A percentile compares a stretch with the other conserved stretches of the same genome.
Evolutionary conservation across 2,329 filamentous ascomycete genomes (phyloP).

Genomic region (Mariannaea elegans): DNA sequence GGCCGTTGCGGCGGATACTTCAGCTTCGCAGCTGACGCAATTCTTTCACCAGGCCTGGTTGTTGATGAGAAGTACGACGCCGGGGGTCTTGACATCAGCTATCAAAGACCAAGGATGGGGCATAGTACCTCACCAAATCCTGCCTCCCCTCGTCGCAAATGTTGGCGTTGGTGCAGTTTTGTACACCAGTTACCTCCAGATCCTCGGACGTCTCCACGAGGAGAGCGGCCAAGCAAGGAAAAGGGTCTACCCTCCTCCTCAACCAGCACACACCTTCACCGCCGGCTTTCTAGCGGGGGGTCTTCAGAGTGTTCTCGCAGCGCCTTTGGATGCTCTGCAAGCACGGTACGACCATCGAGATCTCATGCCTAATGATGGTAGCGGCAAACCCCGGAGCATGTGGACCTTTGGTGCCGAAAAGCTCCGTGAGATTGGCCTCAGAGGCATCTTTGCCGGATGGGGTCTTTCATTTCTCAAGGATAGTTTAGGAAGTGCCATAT

Average conservation of each 20-base stretch:
- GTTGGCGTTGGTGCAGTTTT: conserved; percentile 77
- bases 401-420: conserved; percentile 74
- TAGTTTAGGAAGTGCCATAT: conserved; percentile 72
- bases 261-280: conserved; percentile 69
- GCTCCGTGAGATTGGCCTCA: conserved; percentile 74
- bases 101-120: conserved; percentile 76
- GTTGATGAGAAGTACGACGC: conserved; percentile 71
- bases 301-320: conserved; percentile 76
- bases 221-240: conserved; percentile 66
- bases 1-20: conserved; percentile 47
- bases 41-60: conserved; percentile 54
- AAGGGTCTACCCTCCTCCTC: conserved; percentile 75
- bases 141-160: conserved; percentile 79
- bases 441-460: conserved; percentile 80
- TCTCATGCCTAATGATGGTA: conserved; percentile 52
- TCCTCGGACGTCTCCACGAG: conserved; percentile 71
- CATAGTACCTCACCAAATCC: conserved; percentile 78
- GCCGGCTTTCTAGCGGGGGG: conserved; percentile 75
- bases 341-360: conserved; percentile 72
- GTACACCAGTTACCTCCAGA: conserved; percentile 79
- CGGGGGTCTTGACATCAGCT: conserved; percentile 73
- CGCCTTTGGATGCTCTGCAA: conserved; percentile 79
- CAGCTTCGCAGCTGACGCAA: conserved; percentile 44
- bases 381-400: conserved; percentile 66
- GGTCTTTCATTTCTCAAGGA: conserved; percentile 75